Conservation (phyloP, 805 yeast genomes). For the Candida golubevii region DNA sequence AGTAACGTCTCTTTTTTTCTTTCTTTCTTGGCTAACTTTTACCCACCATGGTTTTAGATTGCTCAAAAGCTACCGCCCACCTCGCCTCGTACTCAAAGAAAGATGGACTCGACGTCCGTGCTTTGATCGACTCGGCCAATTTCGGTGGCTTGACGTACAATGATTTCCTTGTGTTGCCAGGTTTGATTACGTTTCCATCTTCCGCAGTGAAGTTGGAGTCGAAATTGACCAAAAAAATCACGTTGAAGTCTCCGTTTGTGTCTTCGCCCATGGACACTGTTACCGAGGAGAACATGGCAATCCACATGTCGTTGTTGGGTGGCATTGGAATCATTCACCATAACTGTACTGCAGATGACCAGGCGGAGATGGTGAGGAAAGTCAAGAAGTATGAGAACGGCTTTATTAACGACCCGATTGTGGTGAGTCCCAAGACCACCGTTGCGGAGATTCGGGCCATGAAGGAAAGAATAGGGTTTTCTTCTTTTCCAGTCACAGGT, state of each 20-base stretch:
- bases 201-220: slow-evolving; percentile 74
- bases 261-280: slow-evolving; percentile 99
- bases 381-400: slow-evolving; percentile 98
- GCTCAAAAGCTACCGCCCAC: slow-evolving; percentile 61
- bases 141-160: slow-evolving; percentile 98
- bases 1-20: slow-evolving; percentile 10
- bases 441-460: slow-evolving; percentile 76
- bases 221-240: slow-evolving; percentile 84
- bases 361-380: slow-evolving; percentile 96
- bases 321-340: slow-evolving; percentile 99
- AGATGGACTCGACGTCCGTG: slow-evolving; percentile 82
- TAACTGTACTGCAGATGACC: slow-evolving; percentile 94
- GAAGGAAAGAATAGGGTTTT: slow-evolving; percentile 76
- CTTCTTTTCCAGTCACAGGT: slow-evolving; percentile 99
- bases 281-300: slow-evolving; percentile 96
- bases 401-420: slow-evolving; percentile 91
- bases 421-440: slow-evolving; percentile 68
- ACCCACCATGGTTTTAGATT: slow-evolving; percentile 38
- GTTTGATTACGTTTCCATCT: slow-evolving; percentile 87
- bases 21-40: slow-evolving; percentile 42
- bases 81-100: slow-evolving; percentile 60
- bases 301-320: slow-evolving; percentile 96
- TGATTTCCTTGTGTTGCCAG: slow-evolving; percentile 93
- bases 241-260: slow-evolving; percentile 89
- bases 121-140: slow-evolving; percentile 81